Conservation (phyloP, 345 rosid genomes). For the Toxicodendron radicans region DNA sequence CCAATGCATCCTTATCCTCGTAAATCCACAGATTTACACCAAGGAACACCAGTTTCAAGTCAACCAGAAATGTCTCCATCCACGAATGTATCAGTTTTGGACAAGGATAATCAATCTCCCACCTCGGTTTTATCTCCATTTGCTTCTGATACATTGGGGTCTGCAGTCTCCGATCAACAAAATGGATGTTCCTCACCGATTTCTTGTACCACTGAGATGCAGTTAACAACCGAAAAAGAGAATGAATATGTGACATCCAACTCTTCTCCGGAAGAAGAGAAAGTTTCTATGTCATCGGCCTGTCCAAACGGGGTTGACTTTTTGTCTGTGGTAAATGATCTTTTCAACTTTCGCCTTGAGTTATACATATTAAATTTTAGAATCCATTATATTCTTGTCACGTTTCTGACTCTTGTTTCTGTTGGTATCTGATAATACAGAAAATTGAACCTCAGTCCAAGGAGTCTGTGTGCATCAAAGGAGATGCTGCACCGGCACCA, state of each 20-base stretch:
- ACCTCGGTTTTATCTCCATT: slow-evolving; percentile 55
- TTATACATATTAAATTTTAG: neutral
- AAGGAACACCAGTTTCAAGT: slow-evolving; percentile 24
- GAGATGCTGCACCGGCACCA: slow-evolving; percentile 10
- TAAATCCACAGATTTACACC: slow-evolving; percentile 32
- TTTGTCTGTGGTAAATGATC: slow-evolving; percentile 23
- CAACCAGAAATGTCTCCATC: slow-evolving; percentile 42
- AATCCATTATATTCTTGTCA: neutral
- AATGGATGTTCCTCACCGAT: slow-evolving; percentile 56
- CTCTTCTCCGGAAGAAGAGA: slow-evolving; percentile 31
- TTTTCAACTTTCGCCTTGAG: neutral
- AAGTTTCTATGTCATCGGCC: slow-evolving; percentile 22
- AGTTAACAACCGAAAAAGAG: slow-evolving; percentile 32
- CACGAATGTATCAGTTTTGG: slow-evolving; percentile 38
- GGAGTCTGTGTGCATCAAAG: slow-evolving; percentile 16
- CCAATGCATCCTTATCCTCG: slow-evolving; percentile 91
- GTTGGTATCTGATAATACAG: slow-evolving; percentile 22
- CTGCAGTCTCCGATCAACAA: slow-evolving; percentile 40
- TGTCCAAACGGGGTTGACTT: slow-evolving; percentile 19
- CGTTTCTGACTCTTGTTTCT: neutral
- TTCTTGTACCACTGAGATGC: slow-evolving; percentile 57
- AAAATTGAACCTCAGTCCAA: slow-evolving; percentile 28
- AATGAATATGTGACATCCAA: slow-evolving; percentile 35
- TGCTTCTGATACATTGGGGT: slow-evolving; percentile 40
- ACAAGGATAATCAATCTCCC: slow-evolving; percentile 54